Conservation (phyloP, 345 rosid genomes). For the Syzygium aqueum region DNA sequence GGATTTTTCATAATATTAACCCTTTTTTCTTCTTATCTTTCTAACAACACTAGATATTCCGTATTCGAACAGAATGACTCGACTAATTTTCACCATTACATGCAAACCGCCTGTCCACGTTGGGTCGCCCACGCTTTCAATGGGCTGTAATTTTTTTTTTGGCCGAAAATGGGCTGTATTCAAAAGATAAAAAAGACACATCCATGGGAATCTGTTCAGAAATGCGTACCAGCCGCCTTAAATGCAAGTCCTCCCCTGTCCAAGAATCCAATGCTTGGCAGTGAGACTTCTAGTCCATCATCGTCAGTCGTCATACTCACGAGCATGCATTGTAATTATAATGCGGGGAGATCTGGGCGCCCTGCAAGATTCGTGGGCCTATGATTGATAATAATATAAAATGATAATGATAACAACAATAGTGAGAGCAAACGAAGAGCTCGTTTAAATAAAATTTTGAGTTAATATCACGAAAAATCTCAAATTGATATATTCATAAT, state of each 20-base stretch:
- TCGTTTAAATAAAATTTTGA: no score
- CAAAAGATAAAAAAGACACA: neutral
- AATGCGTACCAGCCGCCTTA: neutral
- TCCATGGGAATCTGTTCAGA: neutral
- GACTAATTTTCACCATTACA: neutral
- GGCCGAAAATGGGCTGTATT: neutral
- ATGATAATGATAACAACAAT: no score
- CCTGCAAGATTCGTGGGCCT: no score
- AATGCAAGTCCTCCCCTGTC: neutral
- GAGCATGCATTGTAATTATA: neutral
- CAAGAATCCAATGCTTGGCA: neutral
- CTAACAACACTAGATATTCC: no score
- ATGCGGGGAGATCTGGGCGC: neutral
- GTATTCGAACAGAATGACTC: neutral
- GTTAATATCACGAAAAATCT: neutral
- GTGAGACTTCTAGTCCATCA: neutral
- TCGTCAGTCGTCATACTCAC: neutral
- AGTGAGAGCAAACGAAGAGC: no score
- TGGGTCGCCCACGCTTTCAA: no score
- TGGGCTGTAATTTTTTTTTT: no score
- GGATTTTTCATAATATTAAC: no score
- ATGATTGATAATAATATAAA: no score
- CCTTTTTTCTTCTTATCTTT: neutral
- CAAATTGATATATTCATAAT: neutral
- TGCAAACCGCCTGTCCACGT: neutral